Evolutionary conservation across 441 rosid genomes (phyloP).

Genomic region (Codiaeum variegatum): DNA sequence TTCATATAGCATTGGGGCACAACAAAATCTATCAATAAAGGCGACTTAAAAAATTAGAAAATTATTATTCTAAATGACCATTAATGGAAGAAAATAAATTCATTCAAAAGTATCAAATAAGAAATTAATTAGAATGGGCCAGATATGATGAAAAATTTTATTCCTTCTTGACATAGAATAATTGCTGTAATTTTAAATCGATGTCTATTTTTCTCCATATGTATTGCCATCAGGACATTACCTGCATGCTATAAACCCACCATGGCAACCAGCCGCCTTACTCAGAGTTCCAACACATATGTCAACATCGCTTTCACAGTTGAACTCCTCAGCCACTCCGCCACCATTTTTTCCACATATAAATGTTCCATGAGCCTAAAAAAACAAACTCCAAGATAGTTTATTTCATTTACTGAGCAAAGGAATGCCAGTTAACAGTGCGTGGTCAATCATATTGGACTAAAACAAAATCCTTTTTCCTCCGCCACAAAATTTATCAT

Average conservation of each 20-base stretch:
- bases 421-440: background rate
- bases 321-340: slow-evolving; percentile 84
- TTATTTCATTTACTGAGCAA: slow-evolving; percentile 6
- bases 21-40: slow-evolving; percentile 6
- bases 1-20: slow-evolving; percentile 23
- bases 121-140: background rate
- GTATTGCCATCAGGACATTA: slow-evolving; percentile 19
- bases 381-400: slow-evolving; percentile 15
- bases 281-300: slow-evolving; percentile 88
- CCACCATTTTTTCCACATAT: slow-evolving; percentile 90
- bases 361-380: slow-evolving; percentile 97
- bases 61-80: background rate
- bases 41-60: background rate
- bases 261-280: slow-evolving; percentile 97
- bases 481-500: slow-evolving; percentile 2
- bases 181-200: background rate
- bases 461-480: background rate
- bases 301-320: slow-evolving; percentile 80
- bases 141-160: background rate
- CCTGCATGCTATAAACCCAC: slow-evolving; percentile 97
- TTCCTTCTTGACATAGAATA: background rate
- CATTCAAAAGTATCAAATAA: background rate
- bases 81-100: background rate
- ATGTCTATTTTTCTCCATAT: background rate
- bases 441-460: slow-evolving; percentile 7